Percentiles rank a stretch among this genome's conserved stretches.
These are phyloP conservation scores for Pyrenochaeta sp. DNA, from an alignment of 2,329 filamentous ascomycete species.

Conservation along the genomic window DNA sequence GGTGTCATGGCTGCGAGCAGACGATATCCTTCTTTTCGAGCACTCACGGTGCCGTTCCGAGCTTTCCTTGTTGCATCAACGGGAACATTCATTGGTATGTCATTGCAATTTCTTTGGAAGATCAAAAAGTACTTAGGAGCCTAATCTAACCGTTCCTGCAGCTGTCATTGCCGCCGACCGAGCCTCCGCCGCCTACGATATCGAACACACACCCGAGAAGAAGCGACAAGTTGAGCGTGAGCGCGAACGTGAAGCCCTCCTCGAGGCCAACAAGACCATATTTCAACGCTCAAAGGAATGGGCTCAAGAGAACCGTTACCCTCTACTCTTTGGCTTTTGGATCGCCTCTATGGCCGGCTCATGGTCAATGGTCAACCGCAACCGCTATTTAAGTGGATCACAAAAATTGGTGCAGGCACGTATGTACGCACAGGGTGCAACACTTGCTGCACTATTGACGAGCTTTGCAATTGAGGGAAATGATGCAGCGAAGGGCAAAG, in stretches of 20 bases:
- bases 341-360: constrained; percentile 79
- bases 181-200: constrained; percentile 75
- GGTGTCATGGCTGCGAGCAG: constrained; percentile 73
- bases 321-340: constrained; percentile 85
- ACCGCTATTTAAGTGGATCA: constrained; percentile 74
- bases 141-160: constrained; percentile 14
- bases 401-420: constrained; percentile 95
- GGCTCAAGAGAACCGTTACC: constrained; percentile 83
- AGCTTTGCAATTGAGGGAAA: constrained; percentile 82
- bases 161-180: constrained; percentile 84
- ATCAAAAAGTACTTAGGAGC: background rate
- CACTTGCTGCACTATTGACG: constrained; percentile 82
- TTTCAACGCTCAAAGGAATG: constrained; percentile 73
- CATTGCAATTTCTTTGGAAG: background rate
- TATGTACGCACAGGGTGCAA: constrained; percentile 92
- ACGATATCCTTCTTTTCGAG: constrained; percentile 80
- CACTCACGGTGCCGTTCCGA: constrained; percentile 87
- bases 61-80: constrained; percentile 86
- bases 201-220: constrained; percentile 67
- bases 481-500: constrained; percentile 79
- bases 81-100: constrained; percentile 77
- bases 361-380: constrained; percentile 78
- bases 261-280: constrained; percentile 64
- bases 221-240: constrained; percentile 40
- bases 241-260: constrained; percentile 42